Base-by-base conservation (phyloP, 1,284 basidiomycete species). In the Mycena citricolor region DNA sequence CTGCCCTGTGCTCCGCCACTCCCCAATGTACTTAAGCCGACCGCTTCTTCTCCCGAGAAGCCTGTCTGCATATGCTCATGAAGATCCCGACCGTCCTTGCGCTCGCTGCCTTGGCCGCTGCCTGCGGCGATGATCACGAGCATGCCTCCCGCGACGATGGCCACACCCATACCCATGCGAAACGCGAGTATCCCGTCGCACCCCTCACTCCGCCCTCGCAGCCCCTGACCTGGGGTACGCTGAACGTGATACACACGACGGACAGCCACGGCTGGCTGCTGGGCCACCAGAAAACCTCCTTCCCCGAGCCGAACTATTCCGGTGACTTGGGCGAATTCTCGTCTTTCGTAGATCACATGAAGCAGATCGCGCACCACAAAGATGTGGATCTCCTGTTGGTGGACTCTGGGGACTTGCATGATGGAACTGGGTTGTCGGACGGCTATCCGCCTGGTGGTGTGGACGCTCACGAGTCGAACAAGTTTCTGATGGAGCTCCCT, bases 181-280 rank as follows among this genome's bases (percentile, higher is more conserved):
- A 66, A 53, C 71, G 76, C 46, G 65, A 71, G 32, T 64, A 65
- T 41, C 70, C 77, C 1, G 61, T 66, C 39, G 52, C 64, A n/a
- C 63, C 63, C 20, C 65, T 85, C 32, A 68, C 77, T 0, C 70
- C 72, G 11, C 85, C 84, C 4, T 70, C 73, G 45, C 70, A 77
- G 21, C 75, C 79, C 25, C 73, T 92, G 25, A 74, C 76, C 38
- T 90, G 86, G 86, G 79, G 83, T 24, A 83, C 90, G 56, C 67
- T 91, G 58, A 90, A 90, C 56, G 70, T 87, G 56, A 71, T 91
- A 38, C 86, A 89, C 59, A 90, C 88, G 17, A 91, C 89, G 0
- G 89, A 91, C 60, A 83, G 77, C 32, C 89, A 91, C 63, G 88
- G 86, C 19, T 88, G 86, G 86, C 66, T 88, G 5, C 71, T 86